Conservation (phyloP, 2,329 filamentous ascomycete species). For the Epichloe hybrida region DNA sequence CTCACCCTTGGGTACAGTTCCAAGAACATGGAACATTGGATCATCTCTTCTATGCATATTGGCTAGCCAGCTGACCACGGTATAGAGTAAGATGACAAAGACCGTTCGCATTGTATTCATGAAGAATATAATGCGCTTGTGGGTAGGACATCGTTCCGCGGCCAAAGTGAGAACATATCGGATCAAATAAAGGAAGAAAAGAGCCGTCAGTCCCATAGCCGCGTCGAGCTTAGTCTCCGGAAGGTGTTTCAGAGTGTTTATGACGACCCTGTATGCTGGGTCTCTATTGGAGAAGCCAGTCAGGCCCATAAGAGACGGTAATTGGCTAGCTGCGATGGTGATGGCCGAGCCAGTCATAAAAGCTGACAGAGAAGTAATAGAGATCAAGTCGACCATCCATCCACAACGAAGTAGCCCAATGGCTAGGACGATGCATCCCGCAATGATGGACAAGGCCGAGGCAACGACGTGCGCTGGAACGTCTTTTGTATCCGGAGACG, state of each 20-base stretch:
- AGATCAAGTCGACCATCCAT: slow-evolving; percentile 88
- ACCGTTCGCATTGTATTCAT: slow-evolving; percentile 78
- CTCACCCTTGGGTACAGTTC: slow-evolving; percentile 56
- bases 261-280: slow-evolving; percentile 68
- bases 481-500: slow-evolving; percentile 34
- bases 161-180: slow-evolving; percentile 49
- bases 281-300: slow-evolving; percentile 59
- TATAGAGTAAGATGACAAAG: slow-evolving; percentile 86
- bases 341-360: slow-evolving; percentile 97
- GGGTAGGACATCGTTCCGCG: slow-evolving; percentile 55
- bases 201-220: slow-evolving; percentile 73
- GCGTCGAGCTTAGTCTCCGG: slow-evolving; percentile 59
- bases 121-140: slow-evolving; percentile 74
- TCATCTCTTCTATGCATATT: slow-evolving; percentile 54
- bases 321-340: slow-evolving; percentile 74
- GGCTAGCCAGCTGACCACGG: slow-evolving; percentile 73
- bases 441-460: slow-evolving; percentile 63
- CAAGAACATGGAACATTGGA: slow-evolving; percentile 62
- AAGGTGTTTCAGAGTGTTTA: slow-evolving; percentile 67
- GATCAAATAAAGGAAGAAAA: slow-evolving; percentile 64
- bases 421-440: slow-evolving; percentile 61
- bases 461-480: slow-evolving; percentile 55
- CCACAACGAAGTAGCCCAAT: slow-evolving; percentile 71
- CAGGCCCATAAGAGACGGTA: slow-evolving; percentile 72
- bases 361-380: slow-evolving; percentile 76